Base-by-base conservation (phyloP, 2,329 filamentous ascomycete species). In the Arthroderma sp. region DNA sequence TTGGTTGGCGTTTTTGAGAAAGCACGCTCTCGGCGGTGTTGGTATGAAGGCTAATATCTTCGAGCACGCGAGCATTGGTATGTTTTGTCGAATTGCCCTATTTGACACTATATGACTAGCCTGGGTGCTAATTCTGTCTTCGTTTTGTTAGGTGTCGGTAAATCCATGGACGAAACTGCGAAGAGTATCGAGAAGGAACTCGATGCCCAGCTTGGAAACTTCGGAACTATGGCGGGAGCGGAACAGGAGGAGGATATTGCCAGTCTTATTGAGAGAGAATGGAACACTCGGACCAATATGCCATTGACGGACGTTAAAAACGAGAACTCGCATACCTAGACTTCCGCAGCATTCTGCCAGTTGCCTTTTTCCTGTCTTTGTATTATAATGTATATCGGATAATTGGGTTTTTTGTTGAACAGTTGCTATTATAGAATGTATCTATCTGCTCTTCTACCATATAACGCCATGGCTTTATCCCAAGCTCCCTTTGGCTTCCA, bases 1-100 rank as follows among this genome's bases (percentile, higher is more conserved):
- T 29, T 98, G 91, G 91, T 69, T 98, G 47, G 87, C 86, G 0
- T 96, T 94, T 60, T 64, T 98, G 59, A 78, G 84, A 58, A 94
- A 94, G 66, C 83, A 95, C 60, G 85, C 87, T 36, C 94, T 91
- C 62, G 85, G 93, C 54, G 91, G 91, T n/a, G 82, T 96, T 36
- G 91, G 91, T 56, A 93, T 98, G 87, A 98, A 98, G 74, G 91
- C 91, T 43, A 95, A 98, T 62, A 76, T 96, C 41, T 98, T 84
- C 80, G 86, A 94, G 60, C 88, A 86, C 64, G 79, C 83, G 57
- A 74, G 75, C 46, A 61, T 88, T 48, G 81, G 83, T 83, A 73
- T 51, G 65, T 51, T 52, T 37, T 31, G n/a, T 32, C 33, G 22
- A 33, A 4, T 43, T 36, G 5, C 34, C 30, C 7, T 38, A 37